Percentiles rank a stretch among this genome's conserved stretches.
Conservation (phyloP, 169 alveolate species). For the Plasmodium vivax region DNA sequence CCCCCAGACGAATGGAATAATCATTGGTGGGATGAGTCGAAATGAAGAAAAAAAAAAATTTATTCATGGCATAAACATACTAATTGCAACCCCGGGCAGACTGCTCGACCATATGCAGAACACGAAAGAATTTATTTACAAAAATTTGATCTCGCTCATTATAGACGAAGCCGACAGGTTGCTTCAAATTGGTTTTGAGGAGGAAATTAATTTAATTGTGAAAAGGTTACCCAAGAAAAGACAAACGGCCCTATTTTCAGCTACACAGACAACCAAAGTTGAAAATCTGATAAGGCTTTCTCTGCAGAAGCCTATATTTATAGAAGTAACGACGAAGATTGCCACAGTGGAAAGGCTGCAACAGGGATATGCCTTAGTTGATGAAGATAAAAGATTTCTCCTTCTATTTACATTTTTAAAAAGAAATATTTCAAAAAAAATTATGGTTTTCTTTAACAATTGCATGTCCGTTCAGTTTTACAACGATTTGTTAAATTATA, state of each 20-base stretch:
- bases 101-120: constrained; percentile 98
- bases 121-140: constrained; percentile 95
- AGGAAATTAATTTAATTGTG: constrained; percentile 97
- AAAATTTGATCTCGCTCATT: constrained; percentile 94
- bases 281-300: constrained; percentile 97
- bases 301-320: constrained; percentile 94
- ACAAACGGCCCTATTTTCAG: constrained; percentile 98
- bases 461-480: constrained; percentile 98
- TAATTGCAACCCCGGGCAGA: constrained; percentile 99
- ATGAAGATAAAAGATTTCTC: constrained; percentile 96
- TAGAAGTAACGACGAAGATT: constrained; percentile 90
- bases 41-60: constrained; percentile 96
- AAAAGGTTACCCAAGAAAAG: constrained; percentile 96
- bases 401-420: constrained; percentile 96
- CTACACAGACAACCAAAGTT: constrained; percentile 97
- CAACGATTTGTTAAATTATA: constrained; percentile 97
- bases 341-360: constrained; percentile 97
- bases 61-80: constrained; percentile 95
- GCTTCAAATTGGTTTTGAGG: constrained; percentile 99
- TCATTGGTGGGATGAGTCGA: constrained; percentile 99
- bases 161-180: constrained; percentile 99
- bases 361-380: constrained; percentile 98
- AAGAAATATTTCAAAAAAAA: constrained; percentile 93
- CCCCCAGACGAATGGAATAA: constrained; percentile 97
- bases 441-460: constrained; percentile 98